Conservation (phyloP, 345 rosid species). For the Aquilaria malaccensis region DNA sequence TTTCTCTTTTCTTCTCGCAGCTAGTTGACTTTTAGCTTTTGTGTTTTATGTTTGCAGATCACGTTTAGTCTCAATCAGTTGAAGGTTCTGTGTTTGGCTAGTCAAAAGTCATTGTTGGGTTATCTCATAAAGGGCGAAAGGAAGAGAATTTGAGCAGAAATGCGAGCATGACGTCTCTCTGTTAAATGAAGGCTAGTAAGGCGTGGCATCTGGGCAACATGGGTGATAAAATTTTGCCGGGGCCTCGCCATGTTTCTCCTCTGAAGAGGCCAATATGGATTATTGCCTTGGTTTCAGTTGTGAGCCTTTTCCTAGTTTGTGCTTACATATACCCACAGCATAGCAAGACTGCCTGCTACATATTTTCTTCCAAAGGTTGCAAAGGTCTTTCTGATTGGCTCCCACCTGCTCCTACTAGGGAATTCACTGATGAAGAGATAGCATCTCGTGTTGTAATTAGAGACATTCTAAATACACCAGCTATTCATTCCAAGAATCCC, state of each 20-base stretch:
- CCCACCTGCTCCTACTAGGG: slow-evolving; percentile 80
- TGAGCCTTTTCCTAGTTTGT: slow-evolving; percentile 59
- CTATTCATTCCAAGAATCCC: slow-evolving; percentile 38
- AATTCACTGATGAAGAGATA: slow-evolving; percentile 72
- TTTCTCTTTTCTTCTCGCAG: too few relatives aligned
- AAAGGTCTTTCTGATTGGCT: slow-evolving; percentile 80
- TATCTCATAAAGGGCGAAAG: neutral
- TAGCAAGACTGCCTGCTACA: slow-evolving; percentile 62
- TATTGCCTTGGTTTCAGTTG: slow-evolving; percentile 59
- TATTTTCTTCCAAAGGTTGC: slow-evolving; percentile 81
- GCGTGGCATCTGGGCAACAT: slow-evolving; percentile 69
- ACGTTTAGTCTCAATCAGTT: too few relatives aligned
- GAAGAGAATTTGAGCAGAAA: neutral
- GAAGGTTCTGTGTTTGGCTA: neutral
- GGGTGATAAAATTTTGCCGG: slow-evolving; percentile 60
- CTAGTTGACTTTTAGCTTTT: too few relatives aligned
- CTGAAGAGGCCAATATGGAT: slow-evolving; percentile 82
- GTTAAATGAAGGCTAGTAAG: slow-evolving; percentile 60
- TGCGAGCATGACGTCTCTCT: slow-evolving; percentile 21
- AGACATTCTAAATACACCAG: slow-evolving; percentile 58
- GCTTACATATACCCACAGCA: slow-evolving; percentile 83
- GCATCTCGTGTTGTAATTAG: slow-evolving; percentile 62
- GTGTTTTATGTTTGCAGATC: neutral
- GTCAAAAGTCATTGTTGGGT: too few relatives aligned
- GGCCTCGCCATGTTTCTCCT: slow-evolving; percentile 58